Percentiles rank a stretch among this genome's conserved stretches.
Evolutionary conservation across 345 rosid species (phyloP).

Genomic region (Aethionema arabicum): DNA sequence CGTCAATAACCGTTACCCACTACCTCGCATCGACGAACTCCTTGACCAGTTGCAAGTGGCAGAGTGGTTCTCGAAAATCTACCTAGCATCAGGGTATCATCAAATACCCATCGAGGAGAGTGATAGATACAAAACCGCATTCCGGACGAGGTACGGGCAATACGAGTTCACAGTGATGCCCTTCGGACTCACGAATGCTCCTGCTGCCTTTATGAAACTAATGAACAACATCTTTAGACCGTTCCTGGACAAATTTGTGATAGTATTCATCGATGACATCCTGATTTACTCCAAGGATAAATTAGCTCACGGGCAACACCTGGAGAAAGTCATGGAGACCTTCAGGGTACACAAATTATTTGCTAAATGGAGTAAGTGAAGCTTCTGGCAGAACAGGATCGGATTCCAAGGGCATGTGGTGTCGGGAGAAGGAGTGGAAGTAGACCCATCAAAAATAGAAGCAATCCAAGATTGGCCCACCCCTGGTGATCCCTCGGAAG

Average conservation of each 20-base stretch:
- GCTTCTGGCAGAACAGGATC: neutral
- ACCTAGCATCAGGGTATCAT: neutral
- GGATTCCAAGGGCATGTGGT: neutral
- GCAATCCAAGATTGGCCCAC: neutral
- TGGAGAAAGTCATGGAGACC: neutral
- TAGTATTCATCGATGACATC: neutral
- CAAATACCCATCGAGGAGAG: neutral
- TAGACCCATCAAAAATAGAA: neutral
- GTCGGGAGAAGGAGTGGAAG: too few species aligned
- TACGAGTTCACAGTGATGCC: neutral
- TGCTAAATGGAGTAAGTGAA: neutral
- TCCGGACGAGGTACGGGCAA: neutral
- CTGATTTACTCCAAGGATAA: neutral
- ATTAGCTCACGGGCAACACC: neutral
- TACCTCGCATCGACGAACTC: too few species aligned
- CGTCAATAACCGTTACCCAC: too few species aligned
- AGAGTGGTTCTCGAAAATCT: neutral
- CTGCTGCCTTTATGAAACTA: too few species aligned
- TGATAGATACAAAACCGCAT: neutral
- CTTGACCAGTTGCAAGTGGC: neutral
- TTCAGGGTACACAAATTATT: neutral
- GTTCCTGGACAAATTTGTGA: neutral
- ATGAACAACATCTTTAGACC: too few species aligned
- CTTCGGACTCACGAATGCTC: neutral
- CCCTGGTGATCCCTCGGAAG: neutral